Percentiles rank a stretch among this genome's conserved stretches.
These are phyloP conservation scores for Biscutella laevigata DNA, from an alignment of 441 rosid genomes.

Conservation along the genomic window DNA sequence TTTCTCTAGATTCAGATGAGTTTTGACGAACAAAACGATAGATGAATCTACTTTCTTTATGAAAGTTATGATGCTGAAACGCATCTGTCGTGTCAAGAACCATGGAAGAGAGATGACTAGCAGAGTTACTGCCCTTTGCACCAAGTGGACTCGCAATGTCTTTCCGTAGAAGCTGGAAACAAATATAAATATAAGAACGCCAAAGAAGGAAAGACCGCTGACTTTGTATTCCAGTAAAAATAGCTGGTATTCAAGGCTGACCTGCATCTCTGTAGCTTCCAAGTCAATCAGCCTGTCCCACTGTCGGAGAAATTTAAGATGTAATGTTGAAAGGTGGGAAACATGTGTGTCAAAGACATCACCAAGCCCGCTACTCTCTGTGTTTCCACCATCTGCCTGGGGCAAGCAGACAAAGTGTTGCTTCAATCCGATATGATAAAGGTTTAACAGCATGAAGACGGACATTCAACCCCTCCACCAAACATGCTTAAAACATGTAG, in stretches of 20 bases:
- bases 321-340: slow-evolving; percentile 60
- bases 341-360: slow-evolving; percentile 63
- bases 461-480: not conserved
- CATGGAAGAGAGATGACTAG: slow-evolving; percentile 56
- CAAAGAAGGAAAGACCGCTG: slow-evolving; percentile 9
- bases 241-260: slow-evolving; percentile 23
- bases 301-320: slow-evolving; percentile 52
- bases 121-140: slow-evolving; percentile 32
- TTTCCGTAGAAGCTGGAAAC: slow-evolving; percentile 55
- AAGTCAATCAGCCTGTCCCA: slow-evolving; percentile 86
- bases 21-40: slow-evolving; percentile 63
- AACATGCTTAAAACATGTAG: not conserved
- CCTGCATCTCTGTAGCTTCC: slow-evolving; percentile 91
- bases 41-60: slow-evolving; percentile 49
- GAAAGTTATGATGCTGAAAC: slow-evolving; percentile 37
- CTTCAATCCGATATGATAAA: slow-evolving; percentile 1
- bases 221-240: slow-evolving; percentile 6
- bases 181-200: slow-evolving; percentile 2
- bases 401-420: slow-evolving; percentile 25
- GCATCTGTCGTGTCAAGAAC: slow-evolving; percentile 62
- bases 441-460: slow-evolving; percentile 9
- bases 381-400: slow-evolving; percentile 87
- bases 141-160: slow-evolving; percentile 47
- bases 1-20: slow-evolving; percentile 21
- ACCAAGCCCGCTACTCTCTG: slow-evolving; percentile 75